Percentiles rank a stretch among this genome's conserved stretches.
Conservation (phyloP, 371 early-diverging fungal species). For the Mucor indicus region DNA sequence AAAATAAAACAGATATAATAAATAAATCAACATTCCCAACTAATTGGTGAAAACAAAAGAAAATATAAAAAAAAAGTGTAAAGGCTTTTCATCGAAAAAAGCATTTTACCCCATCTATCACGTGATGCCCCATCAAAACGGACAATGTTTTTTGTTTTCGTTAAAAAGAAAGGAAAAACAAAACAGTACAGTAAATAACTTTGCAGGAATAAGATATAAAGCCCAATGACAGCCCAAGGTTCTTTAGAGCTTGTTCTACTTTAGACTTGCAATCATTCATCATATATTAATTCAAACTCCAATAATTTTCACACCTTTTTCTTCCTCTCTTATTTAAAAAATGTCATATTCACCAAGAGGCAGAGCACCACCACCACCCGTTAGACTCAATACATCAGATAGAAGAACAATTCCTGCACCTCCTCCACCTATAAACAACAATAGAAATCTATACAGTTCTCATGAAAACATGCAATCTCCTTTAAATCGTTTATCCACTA, state of each 20-base stretch:
- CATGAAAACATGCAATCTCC: conserved; percentile 19
- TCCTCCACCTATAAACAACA: conserved; percentile 11
- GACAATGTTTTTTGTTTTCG: background rate
- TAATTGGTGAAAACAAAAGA: conserved; percentile 1
- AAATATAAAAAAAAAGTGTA: background rate
- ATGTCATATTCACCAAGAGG: conserved; percentile 17
- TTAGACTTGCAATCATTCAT: too few relatives aligned
- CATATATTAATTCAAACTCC: too few relatives aligned
- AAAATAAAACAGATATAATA: conserved; percentile 24
- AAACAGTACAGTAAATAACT: background rate
- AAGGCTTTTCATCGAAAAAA: background rate
- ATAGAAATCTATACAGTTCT: background rate
- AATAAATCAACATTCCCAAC: conserved; percentile 13
- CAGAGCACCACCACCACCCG: conserved; percentile 20
- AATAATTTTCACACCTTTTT: background rate
- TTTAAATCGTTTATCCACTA: conserved; percentile 29
- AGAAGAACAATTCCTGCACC: conserved; percentile 27
- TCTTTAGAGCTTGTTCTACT: too few relatives aligned
- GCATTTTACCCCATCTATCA: conserved; percentile 25
- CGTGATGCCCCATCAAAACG: conserved; percentile 22
- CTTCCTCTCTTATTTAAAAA: background rate
- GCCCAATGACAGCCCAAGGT: too few relatives aligned
- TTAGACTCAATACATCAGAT: conserved; percentile 16
- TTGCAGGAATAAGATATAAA: too few relatives aligned
- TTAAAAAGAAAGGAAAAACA: background rate